Percentiles rank a stretch among this genome's conserved stretches.
Evolutionary conservation across 2,329 filamentous ascomycete genomes (phyloP).

Genomic region (Diaporthe helianthi): DNA sequence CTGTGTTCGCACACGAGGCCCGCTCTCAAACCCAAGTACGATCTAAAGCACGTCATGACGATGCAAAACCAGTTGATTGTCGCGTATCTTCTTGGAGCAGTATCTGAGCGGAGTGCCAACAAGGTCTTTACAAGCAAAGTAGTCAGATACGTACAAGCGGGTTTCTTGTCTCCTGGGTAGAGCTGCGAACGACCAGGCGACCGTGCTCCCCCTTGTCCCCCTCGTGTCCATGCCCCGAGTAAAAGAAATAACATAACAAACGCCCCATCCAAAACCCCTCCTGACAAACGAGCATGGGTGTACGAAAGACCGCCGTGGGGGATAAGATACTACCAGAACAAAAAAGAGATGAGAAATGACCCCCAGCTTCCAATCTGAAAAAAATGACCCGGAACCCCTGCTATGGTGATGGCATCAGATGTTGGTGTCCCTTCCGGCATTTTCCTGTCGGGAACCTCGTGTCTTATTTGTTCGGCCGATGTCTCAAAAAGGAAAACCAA

Average conservation of each 20-base stretch:
- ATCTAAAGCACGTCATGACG: not conserved
- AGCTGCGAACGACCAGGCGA: constrained; percentile 22
- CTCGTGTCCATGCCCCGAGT: constrained; percentile 15
- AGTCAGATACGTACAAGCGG: not conserved
- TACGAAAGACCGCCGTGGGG: constrained; percentile 25
- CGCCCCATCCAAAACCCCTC: constrained; percentile 29
- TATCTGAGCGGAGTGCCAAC: constrained; percentile 16
- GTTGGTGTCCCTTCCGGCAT: constrained; percentile 17
- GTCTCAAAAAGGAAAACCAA: not conserved
- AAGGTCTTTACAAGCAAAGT: constrained; percentile 16
- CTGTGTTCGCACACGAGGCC: not conserved
- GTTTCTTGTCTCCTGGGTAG: not conserved
- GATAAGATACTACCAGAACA: constrained; percentile 29
- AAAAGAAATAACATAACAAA: constrained; percentile 14
- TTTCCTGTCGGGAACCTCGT: constrained; percentile 5
- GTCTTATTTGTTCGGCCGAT: constrained; percentile 13
- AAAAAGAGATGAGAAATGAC: constrained; percentile 5
- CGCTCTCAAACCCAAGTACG: not conserved
- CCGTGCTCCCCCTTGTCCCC: constrained; percentile 9
- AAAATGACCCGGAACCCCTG: constrained; percentile 24
- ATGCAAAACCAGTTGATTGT: not conserved
- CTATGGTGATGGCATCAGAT: constrained; percentile 17
- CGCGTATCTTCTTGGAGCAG: not conserved
- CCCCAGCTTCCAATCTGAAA: constrained; percentile 29
- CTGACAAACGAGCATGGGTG: not conserved